Evolutionary conservation across 2,329 filamentous ascomycete genomes (phyloP).

Genomic region (Epichloe sibirici): DNA sequence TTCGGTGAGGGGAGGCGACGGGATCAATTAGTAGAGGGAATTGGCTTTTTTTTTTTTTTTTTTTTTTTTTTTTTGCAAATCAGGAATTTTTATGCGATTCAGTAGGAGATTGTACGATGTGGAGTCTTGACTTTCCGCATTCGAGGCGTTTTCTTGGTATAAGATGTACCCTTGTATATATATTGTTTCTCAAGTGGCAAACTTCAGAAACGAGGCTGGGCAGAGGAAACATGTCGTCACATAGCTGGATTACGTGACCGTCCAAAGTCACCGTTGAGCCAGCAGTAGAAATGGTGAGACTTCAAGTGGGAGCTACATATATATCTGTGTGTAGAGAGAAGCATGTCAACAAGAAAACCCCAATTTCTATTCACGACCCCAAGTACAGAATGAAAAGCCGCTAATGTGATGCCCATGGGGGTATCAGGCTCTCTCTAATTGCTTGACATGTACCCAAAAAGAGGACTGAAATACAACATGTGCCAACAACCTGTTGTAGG

Average conservation of each 20-base stretch:
- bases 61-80: background rate
- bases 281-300: too few relatives aligned
- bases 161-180: too few relatives aligned
- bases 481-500: background rate
- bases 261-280: too few relatives aligned
- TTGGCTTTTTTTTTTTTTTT: background rate
- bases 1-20: constrained; percentile 11
- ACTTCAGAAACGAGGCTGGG: too few relatives aligned
- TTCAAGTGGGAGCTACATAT: too few relatives aligned
- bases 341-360: background rate
- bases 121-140: background rate
- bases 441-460: background rate
- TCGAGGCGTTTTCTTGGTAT: background rate
- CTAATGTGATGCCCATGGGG: background rate
- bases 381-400: background rate
- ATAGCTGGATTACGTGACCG: too few relatives aligned
- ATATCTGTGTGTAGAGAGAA: too few relatives aligned
- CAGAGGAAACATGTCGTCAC: too few relatives aligned
- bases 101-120: background rate
- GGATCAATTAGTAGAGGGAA: background rate
- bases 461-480: constrained; percentile 6
- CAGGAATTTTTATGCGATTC: background rate
- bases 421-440: background rate
- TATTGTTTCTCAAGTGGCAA: too few relatives aligned
- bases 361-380: background rate